Evolutionary conservation across 306 rosid species (phyloP), one percentile per base, ranked within the genome.

Genomic region (Lathyrus sativus): DNA sequence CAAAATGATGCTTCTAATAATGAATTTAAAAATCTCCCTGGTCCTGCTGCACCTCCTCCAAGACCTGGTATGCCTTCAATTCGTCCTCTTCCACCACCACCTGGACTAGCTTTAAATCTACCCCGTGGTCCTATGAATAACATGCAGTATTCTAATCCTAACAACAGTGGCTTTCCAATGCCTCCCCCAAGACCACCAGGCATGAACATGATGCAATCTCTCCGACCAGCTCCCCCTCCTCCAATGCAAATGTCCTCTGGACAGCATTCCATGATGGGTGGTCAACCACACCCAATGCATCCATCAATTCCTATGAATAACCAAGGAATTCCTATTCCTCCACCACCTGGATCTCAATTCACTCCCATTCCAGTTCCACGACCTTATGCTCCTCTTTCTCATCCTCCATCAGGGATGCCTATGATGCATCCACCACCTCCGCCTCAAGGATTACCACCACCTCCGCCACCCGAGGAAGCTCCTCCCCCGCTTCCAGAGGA

Each of bases 401-500:
- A 26, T 9, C 86, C 88, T 22, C 88, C 88, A 35, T 84, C 92
- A 14, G 66, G 72, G 42, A 83, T 87, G 95, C 88, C 71, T 56
- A 86, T 90, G 96, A 86, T 89, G 95, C 91, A 89, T 18, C 95
- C 84, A 22, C 92, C 96, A 7, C 99, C 88, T 35, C 48, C 88
- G 84, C 96, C 97, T 54, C 90, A 86, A 14, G 99, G 97, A 51
- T 28, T 86, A 80, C 89, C 92, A 18, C 97, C 98, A 0, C 97
- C 98, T 0, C 95, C 95, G 0, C 96, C 92, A 15, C 99, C 95
- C 4, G 99, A 93, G 22, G 99, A 90, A 83, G 99, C 97, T 81
- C 96, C 90, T 72, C 99, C 97, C 3, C 96, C 97, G 0, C 97
- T 88, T 29, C 99, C 95, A 7, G 97, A 90, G 6, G 99, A 93